Percentiles rank a stretch among this genome's conserved stretches.
These are phyloP conservation scores for Aspergillus sp. DNA, from an alignment of 2,329 filamentous ascomycete species.

Conservation along the genomic window DNA sequence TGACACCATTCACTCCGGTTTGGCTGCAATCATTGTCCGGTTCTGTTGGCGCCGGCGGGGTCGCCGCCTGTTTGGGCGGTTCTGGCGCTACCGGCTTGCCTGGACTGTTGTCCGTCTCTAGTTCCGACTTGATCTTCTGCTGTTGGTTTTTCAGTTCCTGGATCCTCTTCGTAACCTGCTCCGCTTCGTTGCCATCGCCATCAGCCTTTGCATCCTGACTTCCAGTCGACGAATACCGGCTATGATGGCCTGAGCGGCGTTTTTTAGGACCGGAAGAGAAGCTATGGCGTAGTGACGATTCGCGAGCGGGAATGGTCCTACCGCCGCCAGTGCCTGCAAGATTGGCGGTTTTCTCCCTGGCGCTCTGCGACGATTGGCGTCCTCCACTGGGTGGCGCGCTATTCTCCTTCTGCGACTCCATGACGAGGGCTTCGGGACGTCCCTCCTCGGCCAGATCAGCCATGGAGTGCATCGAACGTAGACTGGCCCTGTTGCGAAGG, in stretches of 20 bases:
- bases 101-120: constrained; percentile 31
- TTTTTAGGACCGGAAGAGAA: constrained; percentile 45
- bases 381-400: constrained; percentile 22
- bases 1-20: constrained; percentile 3
- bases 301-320: constrained; percentile 54
- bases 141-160: constrained; percentile 50
- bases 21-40: constrained; percentile 1
- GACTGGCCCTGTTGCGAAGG: constrained; percentile 28
- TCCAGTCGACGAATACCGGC: constrained; percentile 27
- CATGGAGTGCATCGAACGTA: constrained; percentile 35
- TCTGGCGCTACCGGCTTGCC: constrained; percentile 13
- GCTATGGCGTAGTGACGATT: constrained; percentile 56
- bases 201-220: constrained; percentile 33
- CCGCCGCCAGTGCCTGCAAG: constrained; percentile 36
- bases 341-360: constrained; percentile 15
- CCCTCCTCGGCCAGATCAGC: constrained; percentile 33
- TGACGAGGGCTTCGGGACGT: constrained; percentile 11
- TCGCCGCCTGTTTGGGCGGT: constrained; percentile 7
- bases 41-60: constrained; percentile 11
- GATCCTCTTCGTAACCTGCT: constrained; percentile 49
- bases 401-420: constrained; percentile 12
- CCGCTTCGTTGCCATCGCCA: constrained; percentile 37
- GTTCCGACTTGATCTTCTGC: constrained; percentile 43
- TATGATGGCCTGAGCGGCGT: constrained; percentile 42
- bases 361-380: constrained; percentile 25